Percentiles rank a stretch among this genome's conserved stretches.
Conservation (phyloP, 352 stramenopile genomes). For the Phytophthora citrophthora region DNA sequence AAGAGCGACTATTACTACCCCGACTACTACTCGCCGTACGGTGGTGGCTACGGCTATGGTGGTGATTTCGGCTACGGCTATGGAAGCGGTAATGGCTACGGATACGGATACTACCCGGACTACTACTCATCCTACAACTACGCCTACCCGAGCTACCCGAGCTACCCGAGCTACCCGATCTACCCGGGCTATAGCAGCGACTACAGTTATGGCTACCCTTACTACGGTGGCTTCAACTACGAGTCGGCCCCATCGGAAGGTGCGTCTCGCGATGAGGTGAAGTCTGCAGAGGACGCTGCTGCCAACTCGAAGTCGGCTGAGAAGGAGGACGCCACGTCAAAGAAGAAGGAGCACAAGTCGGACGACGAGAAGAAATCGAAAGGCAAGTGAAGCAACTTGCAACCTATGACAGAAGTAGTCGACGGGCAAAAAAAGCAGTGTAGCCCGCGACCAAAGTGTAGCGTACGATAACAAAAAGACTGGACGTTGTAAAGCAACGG, state of each 20-base stretch:
- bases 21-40: background rate
- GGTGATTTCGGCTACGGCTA: background rate
- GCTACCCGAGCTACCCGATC: background rate
- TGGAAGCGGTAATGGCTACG: background rate
- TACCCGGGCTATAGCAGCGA: background rate
- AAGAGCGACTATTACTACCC: slow-evolving; percentile 2
- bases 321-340: background rate
- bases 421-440: background rate
- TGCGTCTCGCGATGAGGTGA: background rate
- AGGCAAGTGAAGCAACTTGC: background rate
- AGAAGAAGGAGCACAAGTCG: background rate
- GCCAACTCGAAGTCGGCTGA: background rate
- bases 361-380: background rate
- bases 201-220: background rate
- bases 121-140: slow-evolving; percentile 1
- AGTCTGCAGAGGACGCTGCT: background rate
- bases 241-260: background rate
- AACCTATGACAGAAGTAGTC: background rate
- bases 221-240: background rate
- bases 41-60: background rate
- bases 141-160: background rate
- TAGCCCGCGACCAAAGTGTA: background rate
- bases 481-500: background rate
- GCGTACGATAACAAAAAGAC: background rate
- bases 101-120: background rate